Base-by-base conservation (phyloP, 176 grass and related monocot species). In the Areca catechu region DNA sequence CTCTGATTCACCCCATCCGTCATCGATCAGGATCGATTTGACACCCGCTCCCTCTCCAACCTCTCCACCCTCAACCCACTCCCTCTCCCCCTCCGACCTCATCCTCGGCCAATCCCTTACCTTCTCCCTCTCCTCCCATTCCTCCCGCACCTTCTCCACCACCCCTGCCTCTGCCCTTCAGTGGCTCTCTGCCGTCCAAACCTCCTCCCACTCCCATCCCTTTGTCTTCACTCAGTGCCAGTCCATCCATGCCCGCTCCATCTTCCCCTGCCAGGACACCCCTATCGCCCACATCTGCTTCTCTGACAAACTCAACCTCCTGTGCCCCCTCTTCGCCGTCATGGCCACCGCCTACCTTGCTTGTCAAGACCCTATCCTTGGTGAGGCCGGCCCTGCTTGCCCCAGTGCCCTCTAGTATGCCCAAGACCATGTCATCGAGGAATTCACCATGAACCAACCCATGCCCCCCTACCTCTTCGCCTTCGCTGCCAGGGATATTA, bases 171-270 rank as follows among this genome's bases (percentile, higher is more conserved):
- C n/a, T n/a, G n/a, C n/a, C n/a, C n/a, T n/a, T n/a, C n/a, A n/a
- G n/a, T n/a, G n/a, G n/a, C 71, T 54, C 65, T 79, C 80, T 69
- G 83, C 57, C 48, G 10, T 72, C 29, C 88, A 83, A 62, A 86
- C 76, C 48, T 57, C 79, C 54, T 60, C 73, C 25, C 69, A 71
- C 5, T 20, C 17, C 1, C 69, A 71, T 53, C 83, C 88, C 55
- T 97, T 87, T 20, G 86, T 89, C 53, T 97, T 77, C 83, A 90
- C 92, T 20, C 92, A 97, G 80, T 97, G 92, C 61, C 86, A 90
- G 4, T 82, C 92, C 74, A 82, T 97, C 68, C 92, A 97, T 58
- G 86, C 83, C 47, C 86, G 92, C 24, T 97, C 92, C 48, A 27
- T 96, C 70, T 96, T 96, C 80, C 92, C 91, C 18, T 88, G 74